These are phyloP conservation scores for Trichoderma hamatum DNA, from an alignment of 2,329 filamentous ascomycete species.

Conservation along the genomic window DNA sequence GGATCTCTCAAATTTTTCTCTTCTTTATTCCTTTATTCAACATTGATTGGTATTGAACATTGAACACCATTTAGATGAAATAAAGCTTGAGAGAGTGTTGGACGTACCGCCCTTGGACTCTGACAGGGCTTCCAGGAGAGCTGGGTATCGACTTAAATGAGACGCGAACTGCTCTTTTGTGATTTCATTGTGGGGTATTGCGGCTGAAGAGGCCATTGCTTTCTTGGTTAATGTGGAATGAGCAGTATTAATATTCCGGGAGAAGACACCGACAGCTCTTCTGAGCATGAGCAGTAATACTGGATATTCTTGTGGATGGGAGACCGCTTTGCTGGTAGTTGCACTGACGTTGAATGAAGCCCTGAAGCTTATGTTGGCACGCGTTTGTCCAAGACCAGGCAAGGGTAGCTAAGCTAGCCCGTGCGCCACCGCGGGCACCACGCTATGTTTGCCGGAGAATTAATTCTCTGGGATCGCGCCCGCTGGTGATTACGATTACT, in stretches of 20 bases:
- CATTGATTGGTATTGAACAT: not conserved
- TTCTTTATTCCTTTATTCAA: not conserved
- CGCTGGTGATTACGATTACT: too few species aligned
- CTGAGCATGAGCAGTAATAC: not conserved
- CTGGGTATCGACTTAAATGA: constrained; percentile 44
- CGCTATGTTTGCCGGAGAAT: too few species aligned
- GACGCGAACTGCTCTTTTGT: constrained; percentile 41
- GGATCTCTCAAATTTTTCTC: not conserved
- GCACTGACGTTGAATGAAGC: not conserved
- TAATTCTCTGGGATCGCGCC: too few species aligned
- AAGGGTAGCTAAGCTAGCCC: not conserved
- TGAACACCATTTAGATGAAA: too few species aligned
- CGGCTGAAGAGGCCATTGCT: constrained; percentile 16
- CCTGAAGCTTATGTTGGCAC: not conserved
- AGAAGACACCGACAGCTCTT: not conserved
- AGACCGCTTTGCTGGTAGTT: not conserved
- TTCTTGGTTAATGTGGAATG: not conserved
- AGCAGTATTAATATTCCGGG: not conserved
- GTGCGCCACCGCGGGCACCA: too few species aligned
- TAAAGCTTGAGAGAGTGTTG: not conserved
- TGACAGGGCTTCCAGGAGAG: constrained; percentile 49
- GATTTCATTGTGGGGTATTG: constrained; percentile 32
- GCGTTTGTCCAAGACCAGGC: not conserved
- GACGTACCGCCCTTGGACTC: constrained; percentile 48
- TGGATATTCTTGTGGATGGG: not conserved